Evolutionary conservation across 1,284 basidiomycete genomes (phyloP).

Genomic region (Cryptococcus maquisensis): DNA sequence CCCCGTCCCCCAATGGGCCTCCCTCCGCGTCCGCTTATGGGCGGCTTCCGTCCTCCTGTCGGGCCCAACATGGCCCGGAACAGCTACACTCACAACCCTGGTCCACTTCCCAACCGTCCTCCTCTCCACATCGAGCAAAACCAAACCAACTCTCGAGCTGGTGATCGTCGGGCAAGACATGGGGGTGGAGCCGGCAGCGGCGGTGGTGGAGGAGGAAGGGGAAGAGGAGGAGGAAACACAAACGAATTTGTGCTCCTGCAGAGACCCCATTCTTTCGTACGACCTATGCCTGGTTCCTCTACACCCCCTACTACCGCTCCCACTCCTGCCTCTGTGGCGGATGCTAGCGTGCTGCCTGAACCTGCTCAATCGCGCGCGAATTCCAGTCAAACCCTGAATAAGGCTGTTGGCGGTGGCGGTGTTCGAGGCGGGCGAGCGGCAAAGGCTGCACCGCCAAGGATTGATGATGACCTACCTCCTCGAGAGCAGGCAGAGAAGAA

Average conservation of each 20-base stretch:
- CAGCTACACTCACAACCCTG: background rate
- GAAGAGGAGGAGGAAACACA: constrained; percentile 9
- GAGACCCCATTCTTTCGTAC: constrained; percentile 33
- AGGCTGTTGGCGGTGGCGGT: background rate
- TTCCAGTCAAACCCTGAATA: no score
- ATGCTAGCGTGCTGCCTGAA: background rate
- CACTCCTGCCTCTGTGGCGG: background rate
- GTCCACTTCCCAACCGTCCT: background rate
- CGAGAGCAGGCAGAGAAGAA: constrained; percentile 1
- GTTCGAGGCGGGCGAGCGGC: background rate
- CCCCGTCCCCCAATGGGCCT: background rate
- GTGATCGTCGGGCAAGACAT: constrained; percentile 2
- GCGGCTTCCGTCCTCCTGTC: background rate
- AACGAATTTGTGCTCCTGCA: constrained; percentile 38
- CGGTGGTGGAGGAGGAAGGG: constrained; percentile 17
- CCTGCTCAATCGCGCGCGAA: background rate
- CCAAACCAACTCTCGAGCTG: background rate
- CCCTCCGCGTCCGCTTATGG: background rate
- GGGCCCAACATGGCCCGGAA: background rate
- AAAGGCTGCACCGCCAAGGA: background rate
- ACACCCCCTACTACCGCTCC: constrained; percentile 3
- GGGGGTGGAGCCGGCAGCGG: constrained; percentile 8
- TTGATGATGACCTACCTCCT: background rate
- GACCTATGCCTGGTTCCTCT: background rate
- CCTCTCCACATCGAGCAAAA: background rate